A percentile compares a stretch with the other conserved stretches of the same genome.
Evolutionary conservation across 2,329 filamentous ascomycete genomes (phyloP).

Genomic region (Phialocephala sp.): DNA sequence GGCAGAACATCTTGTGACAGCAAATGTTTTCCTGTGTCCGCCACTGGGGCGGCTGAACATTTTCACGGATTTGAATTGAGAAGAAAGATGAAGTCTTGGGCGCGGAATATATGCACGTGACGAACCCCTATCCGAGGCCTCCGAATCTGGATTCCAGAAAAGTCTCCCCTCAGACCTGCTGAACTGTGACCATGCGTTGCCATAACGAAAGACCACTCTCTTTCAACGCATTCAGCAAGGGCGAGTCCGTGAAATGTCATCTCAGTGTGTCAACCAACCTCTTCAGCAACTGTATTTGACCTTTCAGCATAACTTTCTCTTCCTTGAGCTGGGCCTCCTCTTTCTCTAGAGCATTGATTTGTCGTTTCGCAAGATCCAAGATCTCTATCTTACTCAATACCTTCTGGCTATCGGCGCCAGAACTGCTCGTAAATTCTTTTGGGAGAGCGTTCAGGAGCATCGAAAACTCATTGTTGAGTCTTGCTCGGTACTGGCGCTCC

Average conservation of each 20-base stretch:
- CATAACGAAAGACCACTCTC: too few relatives aligned
- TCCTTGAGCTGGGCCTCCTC: slow-evolving; percentile 2
- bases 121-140: too few relatives aligned
- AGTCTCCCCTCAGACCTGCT: too few relatives aligned
- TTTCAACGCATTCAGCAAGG: neutral
- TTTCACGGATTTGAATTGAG: too few relatives aligned
- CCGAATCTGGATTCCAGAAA: too few relatives aligned
- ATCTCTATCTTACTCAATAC: neutral
- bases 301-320: slow-evolving; percentile 4
- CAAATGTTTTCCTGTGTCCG: neutral
- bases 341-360: neutral
- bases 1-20: neutral
- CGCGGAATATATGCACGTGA: too few relatives aligned
- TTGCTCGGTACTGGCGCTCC: slow-evolving; percentile 18
- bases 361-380: neutral
- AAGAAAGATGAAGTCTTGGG: too few relatives aligned
- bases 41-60: too few relatives aligned
- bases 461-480: slow-evolving; percentile 15
- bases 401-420: neutral
- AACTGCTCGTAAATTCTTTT: neutral
- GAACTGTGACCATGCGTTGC: too few relatives aligned
- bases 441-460: slow-evolving; percentile 13
- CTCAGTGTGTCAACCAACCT: neutral
- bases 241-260: neutral
- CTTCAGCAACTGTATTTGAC: neutral